Evolutionary conservation across 352 stramenopile genomes (phyloP), one percentile per base, ranked within the genome.

Genomic region (Thraustochytrium sp.): DNA sequence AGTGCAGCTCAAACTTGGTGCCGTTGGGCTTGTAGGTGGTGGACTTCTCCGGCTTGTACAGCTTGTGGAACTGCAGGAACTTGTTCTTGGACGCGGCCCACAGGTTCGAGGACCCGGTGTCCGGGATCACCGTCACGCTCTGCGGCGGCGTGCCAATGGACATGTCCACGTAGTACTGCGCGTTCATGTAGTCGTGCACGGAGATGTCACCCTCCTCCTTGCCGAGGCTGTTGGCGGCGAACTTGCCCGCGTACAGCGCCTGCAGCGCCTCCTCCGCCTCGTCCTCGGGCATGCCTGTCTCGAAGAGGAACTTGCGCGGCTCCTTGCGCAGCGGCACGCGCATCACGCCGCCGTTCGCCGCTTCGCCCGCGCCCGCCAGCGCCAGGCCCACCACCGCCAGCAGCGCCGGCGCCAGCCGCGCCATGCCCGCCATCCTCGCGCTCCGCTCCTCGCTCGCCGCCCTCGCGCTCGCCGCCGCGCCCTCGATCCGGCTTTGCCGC

Each of bases 81-180:
- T 56, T 48, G 61, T 84, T 84, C 75, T 84, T 84, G 75, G n/a
- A 84, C 9, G 75, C 94, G 2, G 99, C 94, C 96, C 96, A 99
- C 16, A 99, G 85, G 87, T 98, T 98, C 85, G 89, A 96, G n/a
- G 90, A 97, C 34, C 95, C 95, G 13, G 96, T 98, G 88, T 99
- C 95, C 82, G 98, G 98, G 65, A 98, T 97, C 23, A 98, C 96
- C 16, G 91, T 88, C 84, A 98, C 97, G 0, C 85, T 92, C 87
- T 98, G 95, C 0, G 89, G 87, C 51, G 96, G 96, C 48, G 89
- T 96, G 21, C 95, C 95, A n/a, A 97, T 84, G 42, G 91, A 88
- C 51, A 98, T 92, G 29, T 91, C 87, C 16, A 95, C 94, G 5
- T 18, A 48, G 68, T 80, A 80, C 53, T 80, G 68, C 9, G 75